These are phyloP conservation scores for Eryngium alpinum DNA, from an alignment of 140 eudicot genomes.

Conservation along the genomic window DNA sequence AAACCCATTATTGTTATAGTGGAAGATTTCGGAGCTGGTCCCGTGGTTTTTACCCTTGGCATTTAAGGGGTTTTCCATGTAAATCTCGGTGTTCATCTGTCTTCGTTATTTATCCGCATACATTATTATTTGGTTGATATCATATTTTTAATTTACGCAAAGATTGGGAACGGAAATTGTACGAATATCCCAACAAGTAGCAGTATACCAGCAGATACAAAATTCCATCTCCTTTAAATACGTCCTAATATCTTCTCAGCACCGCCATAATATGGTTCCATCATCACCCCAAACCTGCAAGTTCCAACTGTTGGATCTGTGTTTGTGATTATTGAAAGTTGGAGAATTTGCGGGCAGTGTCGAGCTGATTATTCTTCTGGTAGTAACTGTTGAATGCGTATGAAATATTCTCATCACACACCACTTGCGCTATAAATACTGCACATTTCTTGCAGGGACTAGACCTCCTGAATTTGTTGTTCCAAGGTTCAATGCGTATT, in stretches of 20 bases:
- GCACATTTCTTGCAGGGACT: constrained; percentile 44
- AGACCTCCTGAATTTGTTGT: constrained; percentile 37
- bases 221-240: background rate
- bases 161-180: too few relatives aligned
- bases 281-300: constrained; percentile 11
- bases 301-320: constrained; percentile 1
- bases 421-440: constrained; percentile 50
- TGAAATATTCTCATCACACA: constrained; percentile 59
- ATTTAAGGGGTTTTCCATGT: too few relatives aligned
- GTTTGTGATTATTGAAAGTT: constrained; percentile 5
- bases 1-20: too few relatives aligned
- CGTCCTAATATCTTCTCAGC: background rate
- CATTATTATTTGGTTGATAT: too few relatives aligned
- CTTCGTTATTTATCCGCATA: too few relatives aligned
- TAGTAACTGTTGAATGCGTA: constrained; percentile 57
- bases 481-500: constrained; percentile 58
- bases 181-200: too few relatives aligned
- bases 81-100: too few relatives aligned
- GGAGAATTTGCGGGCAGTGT: constrained; percentile 50
- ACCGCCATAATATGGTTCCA: constrained; percentile 9
- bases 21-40: too few relatives aligned
- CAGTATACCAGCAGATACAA: background rate
- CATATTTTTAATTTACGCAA: too few relatives aligned
- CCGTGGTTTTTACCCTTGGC: too few relatives aligned
- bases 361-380: constrained; percentile 50